phyloP scores from a whole-genome alignment of 495 filamentous ascomycete genomes.

The Podospora sp. region DNA sequence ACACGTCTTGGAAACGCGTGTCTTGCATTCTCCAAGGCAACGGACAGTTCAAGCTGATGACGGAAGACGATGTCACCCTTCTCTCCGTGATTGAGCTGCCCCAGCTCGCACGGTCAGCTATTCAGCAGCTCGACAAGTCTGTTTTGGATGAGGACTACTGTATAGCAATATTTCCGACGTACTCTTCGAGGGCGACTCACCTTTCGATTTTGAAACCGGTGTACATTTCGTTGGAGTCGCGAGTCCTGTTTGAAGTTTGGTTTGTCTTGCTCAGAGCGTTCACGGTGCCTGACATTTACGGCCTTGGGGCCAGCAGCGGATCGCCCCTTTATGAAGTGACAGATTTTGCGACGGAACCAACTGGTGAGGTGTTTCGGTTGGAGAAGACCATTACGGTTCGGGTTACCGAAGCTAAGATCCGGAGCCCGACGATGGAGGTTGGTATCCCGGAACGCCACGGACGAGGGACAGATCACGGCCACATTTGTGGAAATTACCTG shows the following conservation, averaged over 20 bases:
- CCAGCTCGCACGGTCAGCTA: slow-evolving; percentile 82
- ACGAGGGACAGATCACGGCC: slow-evolving; percentile 41
- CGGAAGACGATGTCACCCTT: slow-evolving; percentile 76
- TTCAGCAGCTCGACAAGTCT: slow-evolving; percentile 87
- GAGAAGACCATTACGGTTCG: slow-evolving; percentile 60
- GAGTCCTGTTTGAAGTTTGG: slow-evolving; percentile 95
- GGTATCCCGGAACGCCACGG: slow-evolving; percentile 40
- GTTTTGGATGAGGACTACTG: slow-evolving; percentile 93
- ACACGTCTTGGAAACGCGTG: slow-evolving; percentile 74
- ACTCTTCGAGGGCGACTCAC: slow-evolving; percentile 64
- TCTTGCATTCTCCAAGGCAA: slow-evolving; percentile 95
- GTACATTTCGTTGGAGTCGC: slow-evolving; percentile 83
- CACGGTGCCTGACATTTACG: slow-evolving; percentile 90
- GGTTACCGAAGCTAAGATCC: slow-evolving; percentile 62
- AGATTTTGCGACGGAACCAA: slow-evolving; percentile 41
- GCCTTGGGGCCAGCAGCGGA: slow-evolving; percentile 44
- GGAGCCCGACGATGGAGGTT: slow-evolving; percentile 28
- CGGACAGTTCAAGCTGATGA: slow-evolving; percentile 87
- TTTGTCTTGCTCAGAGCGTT: slow-evolving; percentile 92
- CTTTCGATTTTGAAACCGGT: slow-evolving; percentile 70
- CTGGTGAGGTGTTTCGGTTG: slow-evolving; percentile 57
- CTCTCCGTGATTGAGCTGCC: slow-evolving; percentile 86
- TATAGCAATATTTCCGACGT: slow-evolving; percentile 87
- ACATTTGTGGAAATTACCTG: slow-evolving; percentile 66
- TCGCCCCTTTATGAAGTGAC: slow-evolving; percentile 45